A percentile compares a stretch with the other conserved stretches of the same genome.
Evolutionary conservation across 23 red algal species (phyloP).

Genomic region (Gracilaria domingensis): DNA sequence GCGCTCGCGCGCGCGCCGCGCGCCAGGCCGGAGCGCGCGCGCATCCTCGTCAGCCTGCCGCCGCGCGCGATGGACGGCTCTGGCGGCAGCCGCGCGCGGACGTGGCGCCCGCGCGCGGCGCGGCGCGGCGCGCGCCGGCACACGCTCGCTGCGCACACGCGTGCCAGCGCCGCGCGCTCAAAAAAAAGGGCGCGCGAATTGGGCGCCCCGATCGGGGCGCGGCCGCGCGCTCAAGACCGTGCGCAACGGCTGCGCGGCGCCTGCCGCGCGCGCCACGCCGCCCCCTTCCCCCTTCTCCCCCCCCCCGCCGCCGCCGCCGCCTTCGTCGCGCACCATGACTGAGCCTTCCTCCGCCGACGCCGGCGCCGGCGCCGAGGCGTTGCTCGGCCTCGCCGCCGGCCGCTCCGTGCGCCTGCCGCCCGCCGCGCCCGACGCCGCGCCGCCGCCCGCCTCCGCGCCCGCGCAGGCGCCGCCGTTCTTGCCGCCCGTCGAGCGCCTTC

Average conservation of each 20-base stretch:
- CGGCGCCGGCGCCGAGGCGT: conserved; percentile 67
- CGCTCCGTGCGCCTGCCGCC: conserved; percentile 8
- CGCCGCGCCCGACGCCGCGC: background rate
- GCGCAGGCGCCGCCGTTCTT: conserved; percentile 32
- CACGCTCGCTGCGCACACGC: conserved; percentile 14
- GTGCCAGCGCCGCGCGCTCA: background rate
- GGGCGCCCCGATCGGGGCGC: conserved; percentile 29
- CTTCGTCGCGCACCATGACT: conserved; percentile 31
- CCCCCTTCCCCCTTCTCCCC: background rate
- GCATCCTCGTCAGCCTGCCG: background rate
- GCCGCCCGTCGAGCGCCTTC: conserved; percentile 33
- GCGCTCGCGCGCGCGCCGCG: background rate
- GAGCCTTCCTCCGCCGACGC: conserved; percentile 51
- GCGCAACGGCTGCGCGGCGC: conserved; percentile 2
- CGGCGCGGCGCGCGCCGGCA: background rate
- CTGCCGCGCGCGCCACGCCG: background rate
- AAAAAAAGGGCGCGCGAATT: conserved; percentile 26
- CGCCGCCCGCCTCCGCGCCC: conserved; percentile 13
- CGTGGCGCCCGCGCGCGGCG: background rate
- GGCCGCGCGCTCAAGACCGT: background rate
- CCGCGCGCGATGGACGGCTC: background rate
- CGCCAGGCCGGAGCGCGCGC: background rate
- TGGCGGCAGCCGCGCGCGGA: background rate
- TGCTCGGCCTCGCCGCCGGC: conserved; percentile 69
- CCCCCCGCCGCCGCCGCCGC: conserved; percentile 53